Percentiles rank a stretch among this genome's conserved stretches.
Conservation (phyloP, 2,329 filamentous ascomycete genomes). For the Trichoderma aggressivum region DNA sequence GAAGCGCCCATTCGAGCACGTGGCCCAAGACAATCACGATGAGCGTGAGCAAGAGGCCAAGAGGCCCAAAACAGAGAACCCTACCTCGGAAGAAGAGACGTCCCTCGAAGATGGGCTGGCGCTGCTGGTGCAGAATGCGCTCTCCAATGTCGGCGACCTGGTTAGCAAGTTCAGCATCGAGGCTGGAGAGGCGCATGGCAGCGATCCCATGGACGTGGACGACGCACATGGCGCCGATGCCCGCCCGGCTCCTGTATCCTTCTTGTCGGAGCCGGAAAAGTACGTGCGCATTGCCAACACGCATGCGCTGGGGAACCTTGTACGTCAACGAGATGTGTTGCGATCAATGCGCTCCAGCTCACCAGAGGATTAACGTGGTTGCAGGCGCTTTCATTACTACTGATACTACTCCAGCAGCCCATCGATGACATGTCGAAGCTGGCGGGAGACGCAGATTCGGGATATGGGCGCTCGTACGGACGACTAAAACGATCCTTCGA, state of each 20-base stretch:
- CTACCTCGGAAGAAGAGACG: constrained; percentile 25
- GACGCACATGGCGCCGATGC: constrained; percentile 29
- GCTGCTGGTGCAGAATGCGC: constrained; percentile 40
- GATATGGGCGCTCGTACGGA: constrained; percentile 33
- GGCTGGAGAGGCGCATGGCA: constrained; percentile 24
- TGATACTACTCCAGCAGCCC: constrained; percentile 37
- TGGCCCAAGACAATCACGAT: constrained; percentile 25
- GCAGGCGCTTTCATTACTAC: constrained; percentile 39
- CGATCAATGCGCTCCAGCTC: neutral
- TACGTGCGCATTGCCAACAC: constrained; percentile 38
- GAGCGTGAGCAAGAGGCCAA: constrained; percentile 33
- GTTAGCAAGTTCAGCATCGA: constrained; percentile 32
- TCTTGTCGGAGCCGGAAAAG: constrained; percentile 36
- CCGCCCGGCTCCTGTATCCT: constrained; percentile 30
- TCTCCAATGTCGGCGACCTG: constrained; percentile 39
- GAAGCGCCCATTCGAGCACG: constrained; percentile 37
- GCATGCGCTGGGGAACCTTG: constrained; percentile 41
- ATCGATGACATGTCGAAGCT: constrained; percentile 36
- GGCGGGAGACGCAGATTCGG: constrained; percentile 34
- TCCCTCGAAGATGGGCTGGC: constrained; percentile 37
- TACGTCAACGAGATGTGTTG: constrained; percentile 28
- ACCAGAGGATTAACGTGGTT: neutral
- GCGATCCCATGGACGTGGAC: constrained; percentile 37
- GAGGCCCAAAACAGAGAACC: constrained; percentile 33
- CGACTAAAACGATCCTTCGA: constrained; percentile 34